Evolutionary conservation across 2,329 filamentous ascomycete species (phyloP).

Genomic region (Neofusicoccum ribis): DNA sequence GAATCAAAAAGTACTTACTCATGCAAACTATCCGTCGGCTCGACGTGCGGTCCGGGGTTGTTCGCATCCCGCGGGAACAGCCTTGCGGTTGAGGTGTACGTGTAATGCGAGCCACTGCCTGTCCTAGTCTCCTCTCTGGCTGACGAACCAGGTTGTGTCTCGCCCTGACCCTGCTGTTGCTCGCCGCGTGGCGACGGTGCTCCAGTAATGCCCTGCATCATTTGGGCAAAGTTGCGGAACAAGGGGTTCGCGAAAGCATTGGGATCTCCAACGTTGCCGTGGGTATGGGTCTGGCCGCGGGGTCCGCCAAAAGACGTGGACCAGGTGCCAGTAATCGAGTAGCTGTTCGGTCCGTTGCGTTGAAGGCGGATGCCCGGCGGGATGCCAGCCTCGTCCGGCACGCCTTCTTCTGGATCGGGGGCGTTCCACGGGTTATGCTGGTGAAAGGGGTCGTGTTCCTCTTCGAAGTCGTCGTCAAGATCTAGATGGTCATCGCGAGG

Average conservation of each 20-base stretch:
- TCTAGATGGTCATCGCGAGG: conserved; percentile 52
- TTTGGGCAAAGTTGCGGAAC: conserved; percentile 46
- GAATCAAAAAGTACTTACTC: conserved; percentile 42
- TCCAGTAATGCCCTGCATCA: conserved; percentile 48
- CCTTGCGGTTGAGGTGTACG: conserved; percentile 34
- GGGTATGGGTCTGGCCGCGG: conserved; percentile 30
- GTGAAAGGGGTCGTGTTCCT: conserved; percentile 33
- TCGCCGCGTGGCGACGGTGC: conserved; percentile 4
- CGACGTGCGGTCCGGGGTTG: conserved; percentile 48
- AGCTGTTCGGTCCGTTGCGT: conserved; percentile 36
- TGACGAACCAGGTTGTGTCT: conserved; percentile 20
- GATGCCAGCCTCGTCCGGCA: not conserved
- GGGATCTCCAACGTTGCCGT: conserved; percentile 24
- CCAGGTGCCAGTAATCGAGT: conserved; percentile 37
- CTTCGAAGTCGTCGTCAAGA: conserved; percentile 30
- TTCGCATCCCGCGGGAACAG: conserved; percentile 55
- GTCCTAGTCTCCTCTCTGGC: conserved; percentile 21
- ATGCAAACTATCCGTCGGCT: conserved; percentile 49
- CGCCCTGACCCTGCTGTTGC: conserved; percentile 25
- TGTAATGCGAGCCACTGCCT: conserved; percentile 27
- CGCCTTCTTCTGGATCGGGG: conserved; percentile 52
- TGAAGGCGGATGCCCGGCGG: conserved; percentile 43
- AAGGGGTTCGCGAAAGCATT: conserved; percentile 24
- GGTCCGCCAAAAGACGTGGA: conserved; percentile 4
- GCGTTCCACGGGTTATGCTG: conserved; percentile 52